A percentile compares a stretch with the other conserved stretches of the same genome.
Conservation (phyloP, 2,329 filamentous ascomycete genomes). For the Monosporascus sp. region DNA sequence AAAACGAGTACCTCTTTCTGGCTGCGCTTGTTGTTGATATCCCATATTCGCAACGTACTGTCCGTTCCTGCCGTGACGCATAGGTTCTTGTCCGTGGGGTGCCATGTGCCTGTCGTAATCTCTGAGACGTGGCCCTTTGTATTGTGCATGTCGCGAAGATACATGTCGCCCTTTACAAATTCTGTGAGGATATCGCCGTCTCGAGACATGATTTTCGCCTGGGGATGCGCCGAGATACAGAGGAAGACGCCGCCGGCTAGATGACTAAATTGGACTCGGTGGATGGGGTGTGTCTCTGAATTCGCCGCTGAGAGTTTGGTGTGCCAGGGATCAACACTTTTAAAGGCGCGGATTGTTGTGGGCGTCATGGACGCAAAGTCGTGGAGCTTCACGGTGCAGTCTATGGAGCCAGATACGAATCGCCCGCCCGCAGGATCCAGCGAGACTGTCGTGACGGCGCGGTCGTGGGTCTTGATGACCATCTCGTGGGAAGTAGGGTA, state of each 20-base stretch:
- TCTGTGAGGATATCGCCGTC: constrained; percentile 83
- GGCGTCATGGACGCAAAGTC: constrained; percentile 96
- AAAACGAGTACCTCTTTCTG: constrained; percentile 95
- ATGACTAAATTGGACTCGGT: constrained; percentile 83
- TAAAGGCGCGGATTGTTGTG: constrained; percentile 89
- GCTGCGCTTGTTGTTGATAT: constrained; percentile 81
- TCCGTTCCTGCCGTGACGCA: constrained; percentile 92
- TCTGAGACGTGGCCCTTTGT: constrained; percentile 96
- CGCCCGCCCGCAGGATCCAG: constrained; percentile 81
- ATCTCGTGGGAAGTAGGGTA: constrained; percentile 92
- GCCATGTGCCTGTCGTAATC: constrained; percentile 84
- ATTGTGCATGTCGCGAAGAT: constrained; percentile 92
- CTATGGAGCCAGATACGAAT: constrained; percentile 83
- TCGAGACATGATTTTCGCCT: constrained; percentile 82
- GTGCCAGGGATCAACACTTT: constrained; percentile 79
- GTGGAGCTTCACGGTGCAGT: constrained; percentile 87
- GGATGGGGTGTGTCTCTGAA: constrained; percentile 80
- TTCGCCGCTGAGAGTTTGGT: constrained; percentile 64
- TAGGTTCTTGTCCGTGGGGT: constrained; percentile 76
- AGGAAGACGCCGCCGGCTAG: constrained; percentile 75
- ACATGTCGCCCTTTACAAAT: constrained; percentile 98
- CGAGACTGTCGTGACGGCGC: constrained; percentile 76
- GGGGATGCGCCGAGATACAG: constrained; percentile 81
- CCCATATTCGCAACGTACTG: constrained; percentile 94
- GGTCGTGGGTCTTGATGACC: constrained; percentile 85